phyloP scores from a whole-genome alignment of 768 basidiomycete genomes.

The Nevesoporus exiguus region DNA sequence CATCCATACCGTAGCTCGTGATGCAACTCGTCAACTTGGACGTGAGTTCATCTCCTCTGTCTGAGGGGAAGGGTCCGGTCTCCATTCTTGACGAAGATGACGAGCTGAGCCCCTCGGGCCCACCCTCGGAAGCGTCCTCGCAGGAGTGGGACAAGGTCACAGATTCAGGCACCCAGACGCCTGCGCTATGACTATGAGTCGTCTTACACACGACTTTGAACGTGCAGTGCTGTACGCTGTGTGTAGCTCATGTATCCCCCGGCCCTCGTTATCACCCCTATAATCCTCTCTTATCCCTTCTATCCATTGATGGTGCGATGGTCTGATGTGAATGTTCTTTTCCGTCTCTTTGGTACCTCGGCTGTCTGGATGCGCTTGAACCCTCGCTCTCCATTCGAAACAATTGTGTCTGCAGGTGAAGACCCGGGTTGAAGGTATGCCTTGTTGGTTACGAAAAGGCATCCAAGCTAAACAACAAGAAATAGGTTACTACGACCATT shows the following conservation, averaged over 20 bases:
- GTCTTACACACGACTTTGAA: conserved; percentile 26
- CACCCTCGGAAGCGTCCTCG: conserved; percentile 83
- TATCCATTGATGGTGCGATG: conserved; percentile 25
- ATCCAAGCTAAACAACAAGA: conserved; percentile 16
- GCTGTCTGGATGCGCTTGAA: conserved; percentile 18
- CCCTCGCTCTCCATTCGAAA: conserved; percentile 6
- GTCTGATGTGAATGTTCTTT: conserved; percentile 62
- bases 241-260: conserved; percentile 30
- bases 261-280: conserved; percentile 14
- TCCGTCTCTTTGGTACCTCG: conserved; percentile 25
- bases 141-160: conserved; percentile 90
- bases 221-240: conserved; percentile 29
- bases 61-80: conserved; percentile 23
- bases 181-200: conserved; percentile 38
- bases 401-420: conserved; percentile 48
- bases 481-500: conserved; percentile 71
- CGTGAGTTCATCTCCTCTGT: conserved; percentile 66
- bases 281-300: conserved; percentile 19
- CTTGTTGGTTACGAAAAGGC: conserved; percentile 9
- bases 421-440: conserved; percentile 73
- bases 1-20: conserved; percentile 46
- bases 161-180: conserved; percentile 60
- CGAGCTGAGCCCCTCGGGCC: conserved; percentile 61
- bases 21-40: conserved; percentile 86
- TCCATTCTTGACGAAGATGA: conserved; percentile 45